Conservation (phyloP, 1,139 yeast genomes). For the Casaregolazyma lundiana region DNA sequence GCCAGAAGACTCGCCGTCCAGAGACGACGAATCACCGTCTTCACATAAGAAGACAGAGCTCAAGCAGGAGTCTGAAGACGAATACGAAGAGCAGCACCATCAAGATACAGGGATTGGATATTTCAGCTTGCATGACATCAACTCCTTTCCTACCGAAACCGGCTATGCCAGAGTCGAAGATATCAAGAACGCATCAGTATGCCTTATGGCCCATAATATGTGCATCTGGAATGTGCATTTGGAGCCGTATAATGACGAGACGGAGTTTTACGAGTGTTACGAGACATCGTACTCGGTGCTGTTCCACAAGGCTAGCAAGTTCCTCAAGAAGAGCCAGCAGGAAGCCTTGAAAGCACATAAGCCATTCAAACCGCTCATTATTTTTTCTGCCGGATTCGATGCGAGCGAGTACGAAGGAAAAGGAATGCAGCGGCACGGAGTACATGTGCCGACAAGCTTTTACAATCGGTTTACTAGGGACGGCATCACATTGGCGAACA, state of each 20-base stretch:
- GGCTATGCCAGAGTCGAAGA: slow-evolving; percentile 72
- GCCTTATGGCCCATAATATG: slow-evolving; percentile 72
- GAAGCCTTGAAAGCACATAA: slow-evolving; percentile 28
- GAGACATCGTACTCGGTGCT: slow-evolving; percentile 57
- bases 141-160: slow-evolving; percentile 78
- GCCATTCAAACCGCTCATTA: slow-evolving; percentile 64
- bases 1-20: not conserved
- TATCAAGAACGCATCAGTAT: slow-evolving; percentile 73
- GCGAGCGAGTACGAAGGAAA: slow-evolving; percentile 81
- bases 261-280: slow-evolving; percentile 63
- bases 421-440: slow-evolving; percentile 82
- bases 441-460: slow-evolving; percentile 78
- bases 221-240: slow-evolving; percentile 84
- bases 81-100: slow-evolving; percentile 10
- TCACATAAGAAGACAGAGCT: slow-evolving; percentile 5
- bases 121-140: slow-evolving; percentile 79
- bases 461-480: slow-evolving; percentile 72
- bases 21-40: slow-evolving; percentile 3
- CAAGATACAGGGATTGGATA: slow-evolving; percentile 51
- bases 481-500: slow-evolving; percentile 58
- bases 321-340: slow-evolving; percentile 39
- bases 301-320: slow-evolving; percentile 65
- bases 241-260: slow-evolving; percentile 56
- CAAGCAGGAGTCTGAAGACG: slow-evolving; percentile 9
- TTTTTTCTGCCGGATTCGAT: slow-evolving; percentile 83